Evolutionary conservation across 225 moss, liverwort and hornwort species (phyloP).

Genomic region (Sphagnum tenellum): DNA sequence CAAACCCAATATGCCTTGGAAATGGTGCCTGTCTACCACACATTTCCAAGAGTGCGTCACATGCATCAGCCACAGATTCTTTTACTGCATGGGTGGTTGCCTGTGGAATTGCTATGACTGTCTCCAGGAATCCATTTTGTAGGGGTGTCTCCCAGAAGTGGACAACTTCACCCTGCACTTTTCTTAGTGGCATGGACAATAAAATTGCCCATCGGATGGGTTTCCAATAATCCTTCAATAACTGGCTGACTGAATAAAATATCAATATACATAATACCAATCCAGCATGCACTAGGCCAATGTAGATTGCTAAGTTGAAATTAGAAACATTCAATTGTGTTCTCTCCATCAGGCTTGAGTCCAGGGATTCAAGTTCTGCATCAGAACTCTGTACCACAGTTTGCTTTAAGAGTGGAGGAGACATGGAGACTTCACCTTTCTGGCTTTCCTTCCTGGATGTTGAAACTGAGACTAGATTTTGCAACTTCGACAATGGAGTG

Average conservation of each 20-base stretch:
- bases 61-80: constrained; percentile 42
- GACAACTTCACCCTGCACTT: constrained; percentile 48
- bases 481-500: too few species aligned
- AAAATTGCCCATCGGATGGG: constrained; percentile 79
- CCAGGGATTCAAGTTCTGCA: too few species aligned
- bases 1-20: constrained; percentile 11
- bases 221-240: constrained; percentile 55
- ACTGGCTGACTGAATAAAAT: constrained; percentile 40
- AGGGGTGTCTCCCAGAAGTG: constrained; percentile 57
- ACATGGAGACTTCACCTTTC: too few species aligned
- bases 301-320: constrained; percentile 79
- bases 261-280: constrained; percentile 42
- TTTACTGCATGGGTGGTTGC: constrained; percentile 29
- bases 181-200: constrained; percentile 74
- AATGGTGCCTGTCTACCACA: constrained; percentile 9
- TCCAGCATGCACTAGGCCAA: constrained; percentile 75
- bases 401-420: too few species aligned
- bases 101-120: constrained; percentile 39
- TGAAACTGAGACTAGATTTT: too few species aligned
- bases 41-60: constrained; percentile 18
- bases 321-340: constrained; percentile 21
- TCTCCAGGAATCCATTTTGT: constrained; percentile 37
- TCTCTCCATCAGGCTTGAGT: not conserved
- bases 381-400: too few species aligned
- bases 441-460: too few species aligned